Conservation (phyloP, 2,329 filamentous ascomycete genomes). For the Teratosphaeria gauchensis region DNA sequence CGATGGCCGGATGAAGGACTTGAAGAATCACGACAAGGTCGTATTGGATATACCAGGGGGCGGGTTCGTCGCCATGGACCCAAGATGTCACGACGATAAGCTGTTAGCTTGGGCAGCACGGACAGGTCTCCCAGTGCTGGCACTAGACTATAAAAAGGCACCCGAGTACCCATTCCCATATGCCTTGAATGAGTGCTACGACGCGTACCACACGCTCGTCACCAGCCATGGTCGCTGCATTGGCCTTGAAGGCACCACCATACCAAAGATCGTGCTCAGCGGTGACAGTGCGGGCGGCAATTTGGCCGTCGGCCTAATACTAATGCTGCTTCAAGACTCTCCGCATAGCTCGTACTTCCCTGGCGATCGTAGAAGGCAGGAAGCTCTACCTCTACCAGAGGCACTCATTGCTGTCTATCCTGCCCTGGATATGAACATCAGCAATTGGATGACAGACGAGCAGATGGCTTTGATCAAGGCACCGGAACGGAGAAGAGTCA, state of each 20-base stretch:
- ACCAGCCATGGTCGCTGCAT: constrained; percentile 64
- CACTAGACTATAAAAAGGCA: constrained; percentile 82
- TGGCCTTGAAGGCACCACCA: constrained; percentile 56
- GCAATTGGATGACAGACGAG: constrained; percentile 98
- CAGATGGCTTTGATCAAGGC: constrained; percentile 92
- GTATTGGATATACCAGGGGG: constrained; percentile 88
- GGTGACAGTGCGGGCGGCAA: constrained; percentile 80
- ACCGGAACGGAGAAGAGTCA: constrained; percentile 65
- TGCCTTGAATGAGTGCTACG: constrained; percentile 78
- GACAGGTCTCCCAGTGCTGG: constrained; percentile 78
- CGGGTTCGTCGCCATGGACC: constrained; percentile 93
- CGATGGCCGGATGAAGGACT: constrained; percentile 70
- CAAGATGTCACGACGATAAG: constrained; percentile 89
- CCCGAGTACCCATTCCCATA: constrained; percentile 79
- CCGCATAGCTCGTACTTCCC: constrained; percentile 27
- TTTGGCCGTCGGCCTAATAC: constrained; percentile 65
- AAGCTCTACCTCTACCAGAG: constrained; percentile 53
- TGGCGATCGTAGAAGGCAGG: constrained; percentile 32
- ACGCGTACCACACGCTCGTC: constrained; percentile 69
- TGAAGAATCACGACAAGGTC: constrained; percentile 66
- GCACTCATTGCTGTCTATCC: constrained; percentile 84
- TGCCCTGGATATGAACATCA: constrained; percentile 90
- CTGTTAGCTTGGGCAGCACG: constrained; percentile 85
- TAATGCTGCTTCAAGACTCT: constrained; percentile 76
- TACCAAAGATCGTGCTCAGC: constrained; percentile 61